Percentiles rank a stretch among this genome's conserved stretches.
Conservation (phyloP, 140 eudicot species). For the Flaveria floridana region DNA sequence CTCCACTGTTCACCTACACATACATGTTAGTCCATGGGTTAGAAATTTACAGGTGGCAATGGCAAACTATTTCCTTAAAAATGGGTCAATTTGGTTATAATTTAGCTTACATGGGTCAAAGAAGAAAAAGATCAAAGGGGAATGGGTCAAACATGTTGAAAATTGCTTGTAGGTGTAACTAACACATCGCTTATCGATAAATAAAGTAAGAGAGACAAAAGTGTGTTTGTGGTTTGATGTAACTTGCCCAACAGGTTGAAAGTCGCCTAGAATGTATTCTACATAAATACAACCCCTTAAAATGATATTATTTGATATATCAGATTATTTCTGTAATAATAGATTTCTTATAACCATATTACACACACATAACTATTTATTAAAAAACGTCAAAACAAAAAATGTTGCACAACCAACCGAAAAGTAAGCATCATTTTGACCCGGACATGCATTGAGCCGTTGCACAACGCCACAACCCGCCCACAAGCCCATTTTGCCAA, state of each 20-base stretch:
- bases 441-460: background rate
- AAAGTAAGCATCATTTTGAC: background rate
- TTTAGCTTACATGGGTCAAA: background rate
- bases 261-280: background rate
- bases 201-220: background rate
- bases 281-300: background rate
- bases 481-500: conserved; percentile 4
- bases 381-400: background rate
- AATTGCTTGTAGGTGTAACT: background rate
- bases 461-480: background rate
- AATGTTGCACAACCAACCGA: background rate
- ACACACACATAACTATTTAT: background rate
- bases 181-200: background rate
- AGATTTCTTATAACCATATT: background rate
- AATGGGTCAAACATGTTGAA: background rate
- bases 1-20: conserved; percentile 93
- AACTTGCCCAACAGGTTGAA: background rate
- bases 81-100: conserved; percentile 1
- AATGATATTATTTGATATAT: background rate
- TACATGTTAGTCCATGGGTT: background rate
- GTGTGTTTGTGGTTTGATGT: background rate
- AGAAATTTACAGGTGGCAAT: background rate
- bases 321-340: background rate
- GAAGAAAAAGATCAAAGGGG: background rate
- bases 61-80: background rate